Base-by-base conservation (phyloP, 1,139 yeast species). In the Suhomyces ambrosiae region DNA sequence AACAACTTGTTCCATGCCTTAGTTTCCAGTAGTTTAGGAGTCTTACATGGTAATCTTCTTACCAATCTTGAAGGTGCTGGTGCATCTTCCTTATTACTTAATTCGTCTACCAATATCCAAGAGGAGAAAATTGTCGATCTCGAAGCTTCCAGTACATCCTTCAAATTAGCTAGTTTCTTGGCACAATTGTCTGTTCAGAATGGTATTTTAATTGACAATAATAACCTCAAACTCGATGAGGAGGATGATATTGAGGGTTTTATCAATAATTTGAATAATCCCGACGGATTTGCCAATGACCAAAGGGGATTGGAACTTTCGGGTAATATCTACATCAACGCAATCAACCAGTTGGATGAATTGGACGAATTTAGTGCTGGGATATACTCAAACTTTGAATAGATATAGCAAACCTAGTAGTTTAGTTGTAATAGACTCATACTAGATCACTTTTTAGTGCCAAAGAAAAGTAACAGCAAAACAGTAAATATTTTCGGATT, bases 351-450 rank as follows among this genome's bases (percentile, higher is more conserved):
- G 37, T 67, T 79, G 23, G 81, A 79, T 17, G 89, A 81, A 45
- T 73, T 90, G 45, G 95, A 87, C 49, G 96, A 89, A 44, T 76
- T 90, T 52, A 82, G 95, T 62, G 97, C 97, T 4, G 76, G 89
- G 50, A 92, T 90, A 7, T 90, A 90, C 60, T 84, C 96, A 23
- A 88, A 88, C 56, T 87, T 86, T 60, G 86, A 81, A 42, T 71
- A 58, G 30, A 26, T 27, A 25, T 5, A 5, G 14, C 15, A 18
- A 18, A 18, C 21, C 21, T 18, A 6, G 21, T 18, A 18, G 21
- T 18, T 18, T 5, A 18, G 8, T n/a, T n/a, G n/a, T n/a, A n/a
- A n/a, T n/a, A n/a, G n/a, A n/a, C n/a, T n/a, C n/a, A n/a, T n/a
- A n/a, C n/a, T n/a, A n/a, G n/a, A n/a, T n/a, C n/a, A n/a, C n/a